These are phyloP conservation scores for Phytophthora ramorum DNA, from an alignment of 352 stramenopile species.

Conservation along the genomic window DNA sequence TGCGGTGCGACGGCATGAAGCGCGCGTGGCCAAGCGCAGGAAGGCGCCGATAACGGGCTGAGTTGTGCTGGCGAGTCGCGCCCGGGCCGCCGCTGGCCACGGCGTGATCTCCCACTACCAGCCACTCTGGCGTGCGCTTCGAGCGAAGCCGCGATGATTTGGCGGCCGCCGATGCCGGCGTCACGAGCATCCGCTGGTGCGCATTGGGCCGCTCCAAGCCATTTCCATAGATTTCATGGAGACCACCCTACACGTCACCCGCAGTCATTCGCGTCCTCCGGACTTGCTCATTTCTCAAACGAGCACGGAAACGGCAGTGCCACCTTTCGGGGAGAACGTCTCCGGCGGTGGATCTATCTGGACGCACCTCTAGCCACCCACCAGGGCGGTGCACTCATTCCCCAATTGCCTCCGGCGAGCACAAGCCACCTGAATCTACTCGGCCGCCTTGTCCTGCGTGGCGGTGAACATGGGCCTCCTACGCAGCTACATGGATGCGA, in stretches of 20 bases:
- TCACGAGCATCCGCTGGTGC: neutral
- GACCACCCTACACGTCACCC: neutral
- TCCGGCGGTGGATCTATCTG: conserved; percentile 30
- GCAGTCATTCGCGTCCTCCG: neutral
- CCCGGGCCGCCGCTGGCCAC: neutral
- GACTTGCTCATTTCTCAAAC: conserved; percentile 23
- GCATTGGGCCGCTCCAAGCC: neutral
- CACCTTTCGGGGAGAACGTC: conserved; percentile 15
- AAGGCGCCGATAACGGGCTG: conserved; percentile 19
- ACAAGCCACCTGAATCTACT: conserved; percentile 6
- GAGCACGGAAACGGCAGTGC: conserved; percentile 27
- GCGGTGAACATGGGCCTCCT: conserved; percentile 36
- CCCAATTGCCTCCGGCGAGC: conserved; percentile 16
- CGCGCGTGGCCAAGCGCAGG: neutral
- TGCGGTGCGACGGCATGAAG: neutral
- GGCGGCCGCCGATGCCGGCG: conserved; percentile 14
- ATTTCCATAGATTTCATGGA: conserved; percentile 28
- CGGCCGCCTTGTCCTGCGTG: neutral
- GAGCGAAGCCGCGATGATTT: conserved; percentile 30
- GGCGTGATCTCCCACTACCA: conserved; percentile 10
- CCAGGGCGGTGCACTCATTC: conserved; percentile 23
- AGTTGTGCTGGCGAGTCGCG: conserved; percentile 4
- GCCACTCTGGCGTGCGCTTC: conserved; percentile 21
- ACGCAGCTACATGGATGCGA: conserved; percentile 41
- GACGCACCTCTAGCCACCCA: conserved; percentile 16